A percentile compares a stretch with the other conserved stretches of the same genome.
phyloP scores from a whole-genome alignment of 176 grass and related monocot genomes.

The Elaeis guineensis region DNA sequence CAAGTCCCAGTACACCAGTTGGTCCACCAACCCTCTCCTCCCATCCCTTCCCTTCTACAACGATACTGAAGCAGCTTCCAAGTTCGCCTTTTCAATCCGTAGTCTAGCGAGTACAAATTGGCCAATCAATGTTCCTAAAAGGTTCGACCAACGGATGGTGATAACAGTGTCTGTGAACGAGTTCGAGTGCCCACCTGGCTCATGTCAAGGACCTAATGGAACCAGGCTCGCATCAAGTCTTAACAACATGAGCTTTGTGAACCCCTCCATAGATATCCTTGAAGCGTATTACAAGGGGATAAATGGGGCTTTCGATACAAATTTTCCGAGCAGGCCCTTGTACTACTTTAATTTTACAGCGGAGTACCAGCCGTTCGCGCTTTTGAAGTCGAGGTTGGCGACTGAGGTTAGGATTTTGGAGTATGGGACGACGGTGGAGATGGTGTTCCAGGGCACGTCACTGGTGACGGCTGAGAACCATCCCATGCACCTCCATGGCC shows the following conservation, averaged over 20 bases:
- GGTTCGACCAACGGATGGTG: constrained; percentile 24
- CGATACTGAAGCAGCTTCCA: constrained; percentile 1
- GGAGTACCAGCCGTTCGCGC: not conserved
- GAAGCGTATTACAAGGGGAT: constrained; percentile 39
- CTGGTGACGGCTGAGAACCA: constrained; percentile 46
- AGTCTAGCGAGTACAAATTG: not conserved
- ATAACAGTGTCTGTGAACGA: constrained; percentile 13
- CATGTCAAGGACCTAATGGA: not conserved
- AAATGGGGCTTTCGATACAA: constrained; percentile 11
- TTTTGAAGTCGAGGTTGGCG: constrained; percentile 17
- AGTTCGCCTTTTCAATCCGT: constrained; percentile 1
- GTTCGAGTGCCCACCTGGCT: not conserved
- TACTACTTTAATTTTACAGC: constrained; percentile 44
- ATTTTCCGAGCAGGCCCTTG: constrained; percentile 25
- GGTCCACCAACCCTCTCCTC: not conserved
- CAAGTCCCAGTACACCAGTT: not conserved
- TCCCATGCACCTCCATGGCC: constrained; percentile 62
- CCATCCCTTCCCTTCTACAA: constrained; percentile 20
- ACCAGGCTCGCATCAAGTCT: constrained; percentile 38
- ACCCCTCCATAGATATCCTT: constrained; percentile 7
- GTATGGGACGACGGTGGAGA: constrained; percentile 29
- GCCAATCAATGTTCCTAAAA: not conserved
- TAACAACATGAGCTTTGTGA: constrained; percentile 52
- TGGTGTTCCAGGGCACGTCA: constrained; percentile 58
- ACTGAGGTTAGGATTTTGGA: constrained; percentile 37